Evolutionary conservation across 1,284 basidiomycete genomes (phyloP), one percentile per base, ranked within the genome.

Genomic region (Trametes hirsuta): DNA sequence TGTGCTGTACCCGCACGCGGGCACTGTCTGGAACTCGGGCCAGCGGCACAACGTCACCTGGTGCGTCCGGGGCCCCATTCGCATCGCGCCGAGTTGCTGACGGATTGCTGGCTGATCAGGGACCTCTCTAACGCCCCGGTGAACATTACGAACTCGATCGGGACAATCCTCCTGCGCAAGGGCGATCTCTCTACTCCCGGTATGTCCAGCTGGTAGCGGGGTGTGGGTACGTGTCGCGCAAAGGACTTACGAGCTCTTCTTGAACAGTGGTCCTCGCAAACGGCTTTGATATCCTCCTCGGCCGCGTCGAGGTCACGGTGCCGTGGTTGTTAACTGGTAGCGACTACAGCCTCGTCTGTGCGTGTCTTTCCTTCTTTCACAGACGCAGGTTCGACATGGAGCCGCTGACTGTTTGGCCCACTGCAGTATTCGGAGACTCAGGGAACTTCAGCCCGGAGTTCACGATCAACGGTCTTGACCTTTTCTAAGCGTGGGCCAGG

Each of bases 371-470:
- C 22, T 24, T n/a, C 35, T 40, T 22, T 8, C 45, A 30, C 30
- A 22, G 1, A 35, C 12, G 15, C n/a, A 36, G 36, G 22, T 9
- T 37, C 45, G 34, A 4, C 10, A 5, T 3, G n/a, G 0, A 40
- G 10, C 30, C 35, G 48, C 45, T 58, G 34, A 56, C 22, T 8
- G 18, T 35, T 5, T 25, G 37, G 0, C 34, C n/a, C 10, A 6
- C 34, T 6, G 1, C 51, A 71, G 70, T 71, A 14, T 70, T 71
- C 55, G 70, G 70, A 36, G 71, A 72, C 58, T 72, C 71, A 30
- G 71, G 69, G 46, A 71, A 72, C 57, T 68, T 65, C 46, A 69
- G 70, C 58, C 62, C 64, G 12, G 35, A 64, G 54, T 73, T 71
- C 63, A 63, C 59, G 30, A 70, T 71, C 59, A 51, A 45, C 12